phyloP scores from a whole-genome alignment of 768 basidiomycete genomes.

The Termitomyces sp. region DNA sequence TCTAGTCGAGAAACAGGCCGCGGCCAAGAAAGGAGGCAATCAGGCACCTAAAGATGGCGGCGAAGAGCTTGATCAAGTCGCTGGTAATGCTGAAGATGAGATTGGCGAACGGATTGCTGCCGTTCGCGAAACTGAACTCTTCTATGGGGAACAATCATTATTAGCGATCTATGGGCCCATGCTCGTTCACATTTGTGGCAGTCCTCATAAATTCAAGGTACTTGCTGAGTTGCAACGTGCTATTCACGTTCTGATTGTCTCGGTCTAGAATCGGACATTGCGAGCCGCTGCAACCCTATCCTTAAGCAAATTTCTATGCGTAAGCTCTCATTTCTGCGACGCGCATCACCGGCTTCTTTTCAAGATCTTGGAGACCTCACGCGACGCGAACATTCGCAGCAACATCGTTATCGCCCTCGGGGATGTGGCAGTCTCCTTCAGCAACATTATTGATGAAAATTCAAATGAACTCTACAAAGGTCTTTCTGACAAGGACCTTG shows the following conservation, averaged over 20 bases:
- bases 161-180: conserved; percentile 85
- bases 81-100: conserved; percentile 96
- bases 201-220: conserved; percentile 89
- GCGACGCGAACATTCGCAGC: conserved; percentile 83
- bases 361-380: conserved; percentile 89
- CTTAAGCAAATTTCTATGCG: conserved; percentile 94
- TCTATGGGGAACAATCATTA: conserved; percentile 79
- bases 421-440: conserved; percentile 98
- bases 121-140: conserved; percentile 80
- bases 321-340: conserved; percentile 93
- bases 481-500: conserved; percentile 76
- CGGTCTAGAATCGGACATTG: conserved; percentile 70
- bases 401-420: conserved; percentile 98
- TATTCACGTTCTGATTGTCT: conserved; percentile 1
- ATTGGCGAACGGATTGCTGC: conserved; percentile 88
- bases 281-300: conserved; percentile 84
- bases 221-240: conserved; percentile 10
- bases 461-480: conserved; percentile 94
- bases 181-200: conserved; percentile 85
- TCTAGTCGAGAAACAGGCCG: conserved; percentile 57
- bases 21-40: conserved; percentile 23
- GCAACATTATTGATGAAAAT: conserved; percentile 95
- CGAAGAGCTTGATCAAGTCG: conserved; percentile 89
- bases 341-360: conserved; percentile 83
- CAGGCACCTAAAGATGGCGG: conserved; percentile 58